Conservation (phyloP, 495 filamentous ascomycete genomes). For the Rusavskia elegans region DNA sequence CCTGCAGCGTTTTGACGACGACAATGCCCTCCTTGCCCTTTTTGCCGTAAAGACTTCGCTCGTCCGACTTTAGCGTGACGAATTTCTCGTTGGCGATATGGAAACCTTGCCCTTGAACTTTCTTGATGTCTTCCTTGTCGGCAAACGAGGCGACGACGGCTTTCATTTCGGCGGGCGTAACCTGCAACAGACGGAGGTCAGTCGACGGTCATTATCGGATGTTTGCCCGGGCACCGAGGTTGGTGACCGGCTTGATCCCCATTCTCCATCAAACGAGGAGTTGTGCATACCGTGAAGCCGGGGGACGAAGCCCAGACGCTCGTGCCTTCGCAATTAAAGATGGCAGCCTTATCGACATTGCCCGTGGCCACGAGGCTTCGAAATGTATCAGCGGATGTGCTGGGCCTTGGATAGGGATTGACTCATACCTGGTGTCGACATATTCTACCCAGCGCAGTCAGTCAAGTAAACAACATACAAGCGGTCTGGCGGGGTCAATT, state of each 20-base stretch:
- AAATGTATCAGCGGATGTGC: constrained; percentile 3
- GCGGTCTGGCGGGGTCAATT: not conserved
- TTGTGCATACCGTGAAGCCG: constrained; percentile 50
- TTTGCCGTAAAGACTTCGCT: constrained; percentile 68
- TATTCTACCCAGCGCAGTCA: constrained; percentile 32
- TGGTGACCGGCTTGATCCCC: not conserved
- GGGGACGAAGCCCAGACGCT: constrained; percentile 64
- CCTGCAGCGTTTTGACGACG: constrained; percentile 67
- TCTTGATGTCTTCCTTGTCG: constrained; percentile 29
- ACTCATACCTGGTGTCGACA: constrained; percentile 46
- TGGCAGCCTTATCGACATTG: constrained; percentile 76
- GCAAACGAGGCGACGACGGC: constrained; percentile 30
- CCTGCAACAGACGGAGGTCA: constrained; percentile 20
- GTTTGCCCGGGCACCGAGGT: not conserved
- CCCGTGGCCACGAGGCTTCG: constrained; percentile 65
- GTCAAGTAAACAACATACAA: not conserved
- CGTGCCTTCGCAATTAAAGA: constrained; percentile 67
- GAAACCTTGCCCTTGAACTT: constrained; percentile 44
- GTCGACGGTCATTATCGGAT: not conserved
- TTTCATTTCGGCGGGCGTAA: constrained; percentile 44
- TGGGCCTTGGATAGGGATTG: constrained; percentile 9
- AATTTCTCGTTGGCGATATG: constrained; percentile 56
- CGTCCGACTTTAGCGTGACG: constrained; percentile 55
- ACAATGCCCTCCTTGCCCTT: constrained; percentile 70
- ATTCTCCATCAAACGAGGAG: not conserved